Evolutionary conservation across 495 filamentous ascomycete species (phyloP).

Genomic region (Penicillium nucicola): DNA sequence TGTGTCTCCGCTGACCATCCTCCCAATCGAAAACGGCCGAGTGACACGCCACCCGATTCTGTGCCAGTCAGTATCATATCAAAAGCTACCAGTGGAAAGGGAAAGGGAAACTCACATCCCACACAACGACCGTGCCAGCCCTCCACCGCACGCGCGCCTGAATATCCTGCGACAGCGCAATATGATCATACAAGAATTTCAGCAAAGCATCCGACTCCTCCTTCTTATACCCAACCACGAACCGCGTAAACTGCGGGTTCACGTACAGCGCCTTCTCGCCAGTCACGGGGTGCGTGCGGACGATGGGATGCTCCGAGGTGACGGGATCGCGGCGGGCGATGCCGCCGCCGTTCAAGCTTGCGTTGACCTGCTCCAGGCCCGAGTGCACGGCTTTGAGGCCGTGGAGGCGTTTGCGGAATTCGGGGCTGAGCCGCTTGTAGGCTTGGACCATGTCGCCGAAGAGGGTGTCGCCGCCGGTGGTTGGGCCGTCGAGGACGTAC

Average conservation of each 20-base stretch:
- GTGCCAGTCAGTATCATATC: conserved; percentile 5
- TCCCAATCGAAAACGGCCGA: conserved; percentile 81
- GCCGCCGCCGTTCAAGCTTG: conserved; percentile 45
- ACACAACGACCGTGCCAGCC: conserved; percentile 57
- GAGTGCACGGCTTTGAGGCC: conserved; percentile 59
- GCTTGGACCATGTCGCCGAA: conserved; percentile 57
- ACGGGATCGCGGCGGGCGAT: conserved; percentile 55
- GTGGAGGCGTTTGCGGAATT: conserved; percentile 55
- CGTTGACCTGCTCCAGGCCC: conserved; percentile 51
- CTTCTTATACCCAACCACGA: conserved; percentile 64
- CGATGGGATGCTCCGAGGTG: conserved; percentile 54
- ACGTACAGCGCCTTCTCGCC: conserved; percentile 84
- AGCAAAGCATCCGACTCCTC: conserved; percentile 65
- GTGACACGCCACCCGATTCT: conserved; percentile 74
- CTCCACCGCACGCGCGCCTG: conserved; percentile 59
- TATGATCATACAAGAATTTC: conserved; percentile 64
- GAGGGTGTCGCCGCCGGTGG: conserved; percentile 62
- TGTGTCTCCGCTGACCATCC: conserved; percentile 72
- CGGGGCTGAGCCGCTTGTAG: conserved; percentile 54
- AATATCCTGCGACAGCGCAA: conserved; percentile 55
- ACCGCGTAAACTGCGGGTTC: conserved; percentile 71
- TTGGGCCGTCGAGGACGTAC: conserved; percentile 58
- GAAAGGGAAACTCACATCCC: conserved; percentile 50
- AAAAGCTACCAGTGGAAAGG: too few species aligned
- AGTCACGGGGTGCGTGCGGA: conserved; percentile 56